phyloP scores from a whole-genome alignment of 1,139 yeast genomes.

The Williopsis jadinii region DNA sequence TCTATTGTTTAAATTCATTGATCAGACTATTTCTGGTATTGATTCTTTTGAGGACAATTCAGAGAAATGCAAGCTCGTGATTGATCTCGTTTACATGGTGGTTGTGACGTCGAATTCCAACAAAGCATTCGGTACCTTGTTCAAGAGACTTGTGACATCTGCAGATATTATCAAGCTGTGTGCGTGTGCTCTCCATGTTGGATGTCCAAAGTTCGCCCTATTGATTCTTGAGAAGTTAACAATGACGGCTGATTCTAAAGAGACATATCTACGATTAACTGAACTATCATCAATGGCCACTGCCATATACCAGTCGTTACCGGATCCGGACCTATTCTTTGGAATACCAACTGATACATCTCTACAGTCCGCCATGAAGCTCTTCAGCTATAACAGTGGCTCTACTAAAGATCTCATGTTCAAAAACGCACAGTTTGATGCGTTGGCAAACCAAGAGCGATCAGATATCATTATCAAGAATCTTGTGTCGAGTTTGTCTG shows the following conservation, averaged over 20 bases:
- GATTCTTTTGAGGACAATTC: constrained; percentile 4
- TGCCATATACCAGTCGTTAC: constrained; percentile 37
- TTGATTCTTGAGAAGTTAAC: constrained; percentile 49
- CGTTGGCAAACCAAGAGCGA: constrained; percentile 20
- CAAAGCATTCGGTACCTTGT: constrained; percentile 31
- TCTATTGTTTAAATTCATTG: neutral
- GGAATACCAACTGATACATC: constrained; percentile 59
- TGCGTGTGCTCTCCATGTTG: constrained; percentile 31
- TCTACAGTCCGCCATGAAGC: constrained; percentile 41
- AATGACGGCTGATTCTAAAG: constrained; percentile 7
- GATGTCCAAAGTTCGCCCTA: constrained; percentile 40
- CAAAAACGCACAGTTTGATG: constrained; percentile 52
- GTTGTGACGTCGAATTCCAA: constrained; percentile 38
- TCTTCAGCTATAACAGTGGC: constrained; percentile 32
- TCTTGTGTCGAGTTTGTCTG: constrained; percentile 33
- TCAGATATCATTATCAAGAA: constrained; percentile 4
- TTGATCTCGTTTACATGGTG: constrained; percentile 35
- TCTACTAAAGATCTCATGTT: constrained; percentile 40
- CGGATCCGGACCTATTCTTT: constrained; percentile 53
- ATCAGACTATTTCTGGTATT: neutral
- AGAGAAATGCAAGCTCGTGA: constrained; percentile 27
- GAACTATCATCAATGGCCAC: constrained; percentile 24
- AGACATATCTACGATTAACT: constrained; percentile 7
- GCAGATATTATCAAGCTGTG: constrained; percentile 28
- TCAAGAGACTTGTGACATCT: constrained; percentile 23